Evolutionary conservation across 75 land plant genomes (phyloP).

Genomic region (Chamaecyparis obtusa): DNA sequence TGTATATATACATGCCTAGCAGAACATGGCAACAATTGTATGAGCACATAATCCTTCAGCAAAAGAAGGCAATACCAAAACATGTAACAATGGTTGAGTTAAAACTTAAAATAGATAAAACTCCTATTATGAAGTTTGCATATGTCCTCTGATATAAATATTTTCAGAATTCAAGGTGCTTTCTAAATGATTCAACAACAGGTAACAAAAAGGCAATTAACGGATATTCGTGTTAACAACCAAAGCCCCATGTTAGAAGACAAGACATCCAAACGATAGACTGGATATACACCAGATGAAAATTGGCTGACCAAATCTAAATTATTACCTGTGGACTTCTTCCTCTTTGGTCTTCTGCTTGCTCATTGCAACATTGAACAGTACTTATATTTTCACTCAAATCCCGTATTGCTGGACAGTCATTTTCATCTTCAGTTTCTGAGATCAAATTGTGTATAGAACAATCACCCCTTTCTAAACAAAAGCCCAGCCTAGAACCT

Average conservation of each 20-base stretch:
- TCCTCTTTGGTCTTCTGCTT: background rate
- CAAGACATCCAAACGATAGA: background rate
- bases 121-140: background rate
- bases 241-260: background rate
- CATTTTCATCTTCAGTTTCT: background rate
- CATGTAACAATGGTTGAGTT: background rate
- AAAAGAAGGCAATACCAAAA: background rate
- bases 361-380: background rate
- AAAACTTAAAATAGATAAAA: background rate
- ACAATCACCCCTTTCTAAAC: slow-evolving; percentile 7
- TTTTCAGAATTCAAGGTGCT: background rate
- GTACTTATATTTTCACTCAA: background rate
- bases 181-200: background rate
- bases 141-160: background rate
- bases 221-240: background rate
- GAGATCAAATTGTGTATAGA: background rate
- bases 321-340: background rate
- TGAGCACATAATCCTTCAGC: background rate
- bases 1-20: background rate
- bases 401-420: background rate
- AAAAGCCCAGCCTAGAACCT: slow-evolving; percentile 2
- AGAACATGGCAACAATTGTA: background rate
- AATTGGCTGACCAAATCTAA: background rate
- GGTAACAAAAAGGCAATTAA: background rate
- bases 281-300: background rate